Evolutionary conservation across 257 asterid genomes (phyloP), one percentile per base, ranked within the genome.

Genomic region (Nicotiana tomentosiformis): DNA sequence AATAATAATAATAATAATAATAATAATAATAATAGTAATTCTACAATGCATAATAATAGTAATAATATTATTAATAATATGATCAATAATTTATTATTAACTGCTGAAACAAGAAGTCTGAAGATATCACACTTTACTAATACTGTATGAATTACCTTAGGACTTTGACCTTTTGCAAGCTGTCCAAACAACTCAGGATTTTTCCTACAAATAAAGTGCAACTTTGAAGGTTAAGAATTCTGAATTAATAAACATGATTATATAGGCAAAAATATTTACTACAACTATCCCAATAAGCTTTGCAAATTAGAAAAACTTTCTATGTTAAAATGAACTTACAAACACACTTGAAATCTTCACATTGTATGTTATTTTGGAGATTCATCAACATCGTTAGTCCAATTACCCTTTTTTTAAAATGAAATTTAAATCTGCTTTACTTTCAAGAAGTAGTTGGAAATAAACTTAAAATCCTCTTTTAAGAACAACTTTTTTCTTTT

Each of bases 131-230:
- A 20, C 65, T 18, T 58, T 18, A 18, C 11, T 58, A 58, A 4
- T 4, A 69, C 0, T 64, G 2, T 4, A 30, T 7, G 33, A 65
- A 51, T 35, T 68, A 89, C 91, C 91, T 89, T 89, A 65, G 91
- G 91, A 53, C 89, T 89, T 72, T 89, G 91, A 61, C 89, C 89
- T 80, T 57, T 87, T 51, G 90, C 88, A 4, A 89, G 90, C 66
- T 87, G 86, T 7, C 83, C 87, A 77, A 37, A 89, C 86, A 87
- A 77, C 39, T 35, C 86, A 5, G 91, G 85, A 53, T 87, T 57
- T 84, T 85, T 87, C 89, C 91, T 89, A 83, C 72, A 82, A 37
- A 66, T 39, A 35, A 32, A 61, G 4, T 14, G 37, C 3, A 79
- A 46, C 14, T 49, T 17, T 1, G 7, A 43, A 74, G 26, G 5